Evolutionary conservation across 371 early-diverging fungal species (phyloP).

Genomic region (Enteropsectra breve): DNA sequence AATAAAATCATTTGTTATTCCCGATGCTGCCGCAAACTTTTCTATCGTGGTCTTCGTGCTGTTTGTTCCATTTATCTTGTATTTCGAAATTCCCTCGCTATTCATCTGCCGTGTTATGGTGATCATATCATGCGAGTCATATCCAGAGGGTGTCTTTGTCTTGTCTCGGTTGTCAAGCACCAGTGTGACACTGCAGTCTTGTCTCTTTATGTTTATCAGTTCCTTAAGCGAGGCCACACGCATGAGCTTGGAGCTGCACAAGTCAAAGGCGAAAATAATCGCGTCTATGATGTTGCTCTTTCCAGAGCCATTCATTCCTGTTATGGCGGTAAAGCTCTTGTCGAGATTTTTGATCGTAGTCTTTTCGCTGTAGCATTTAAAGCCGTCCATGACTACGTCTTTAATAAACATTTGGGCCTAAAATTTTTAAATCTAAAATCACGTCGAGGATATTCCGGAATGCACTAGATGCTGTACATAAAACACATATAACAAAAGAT

Average conservation of each 20-base stretch:
- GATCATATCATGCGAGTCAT: constrained; percentile 71
- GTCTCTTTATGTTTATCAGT: constrained; percentile 47
- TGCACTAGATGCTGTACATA: too few species aligned
- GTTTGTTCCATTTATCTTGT: constrained; percentile 29
- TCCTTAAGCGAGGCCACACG: constrained; percentile 34
- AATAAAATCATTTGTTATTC: constrained; percentile 48
- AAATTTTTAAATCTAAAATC: neutral
- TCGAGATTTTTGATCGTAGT: constrained; percentile 47
- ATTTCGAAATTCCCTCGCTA: constrained; percentile 35
- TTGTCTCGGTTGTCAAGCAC: constrained; percentile 82
- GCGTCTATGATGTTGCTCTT: constrained; percentile 97
- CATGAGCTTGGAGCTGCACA: constrained; percentile 64
- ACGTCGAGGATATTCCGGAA: too few species aligned
- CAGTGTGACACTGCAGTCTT: constrained; percentile 71
- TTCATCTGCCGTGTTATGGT: constrained; percentile 66
- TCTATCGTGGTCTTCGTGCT: constrained; percentile 21
- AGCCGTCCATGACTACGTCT: constrained; percentile 56
- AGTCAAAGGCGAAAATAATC: constrained; percentile 94
- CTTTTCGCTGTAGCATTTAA: constrained; percentile 56
- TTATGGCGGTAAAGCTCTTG: constrained; percentile 82
- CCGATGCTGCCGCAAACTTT: constrained; percentile 29
- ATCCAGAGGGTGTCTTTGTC: constrained; percentile 74
- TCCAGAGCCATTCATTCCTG: constrained; percentile 96
- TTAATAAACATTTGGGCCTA: constrained; percentile 49
- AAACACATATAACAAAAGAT: too few species aligned